Conservation (phyloP, 805 yeast species). For the Yamadazyma nakazawae region DNA sequence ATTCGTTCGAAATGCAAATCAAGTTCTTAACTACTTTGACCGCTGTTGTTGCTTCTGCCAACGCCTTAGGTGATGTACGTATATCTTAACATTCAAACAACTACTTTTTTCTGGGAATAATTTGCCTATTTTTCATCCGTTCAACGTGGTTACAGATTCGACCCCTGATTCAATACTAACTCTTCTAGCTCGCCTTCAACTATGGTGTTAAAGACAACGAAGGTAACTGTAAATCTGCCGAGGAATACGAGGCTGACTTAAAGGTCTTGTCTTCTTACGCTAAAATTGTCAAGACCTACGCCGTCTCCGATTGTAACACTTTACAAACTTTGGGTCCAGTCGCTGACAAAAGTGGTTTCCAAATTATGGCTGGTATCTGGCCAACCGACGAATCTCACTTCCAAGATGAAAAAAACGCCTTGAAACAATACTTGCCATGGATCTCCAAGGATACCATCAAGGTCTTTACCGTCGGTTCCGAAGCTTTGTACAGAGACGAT, state of each 20-base stretch:
- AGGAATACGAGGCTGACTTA: conserved; percentile 71
- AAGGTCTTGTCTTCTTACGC: conserved; percentile 56
- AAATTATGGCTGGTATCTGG: conserved; percentile 85
- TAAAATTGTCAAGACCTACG: conserved; percentile 74
- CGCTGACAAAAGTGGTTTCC: conserved; percentile 73
- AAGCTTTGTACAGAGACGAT: conserved; percentile 90
- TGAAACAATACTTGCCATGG: conserved; percentile 65
- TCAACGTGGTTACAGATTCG: not conserved
- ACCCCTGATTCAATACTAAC: conserved; percentile 7
- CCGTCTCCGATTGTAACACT: conserved; percentile 93
- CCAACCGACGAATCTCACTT: conserved; percentile 84
- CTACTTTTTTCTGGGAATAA: not conserved
- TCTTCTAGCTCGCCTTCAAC: conserved; percentile 65
- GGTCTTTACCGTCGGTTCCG: conserved; percentile 89
- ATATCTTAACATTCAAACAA: not conserved
- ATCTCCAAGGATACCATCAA: conserved; percentile 67
- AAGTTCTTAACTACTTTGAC: conserved; percentile 46
- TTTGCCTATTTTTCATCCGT: not conserved
- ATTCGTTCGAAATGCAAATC: conserved; percentile 32
- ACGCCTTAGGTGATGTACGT: conserved; percentile 58
- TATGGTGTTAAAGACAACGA: conserved; percentile 75
- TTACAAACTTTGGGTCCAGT: conserved; percentile 83
- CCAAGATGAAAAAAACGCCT: conserved; percentile 69
- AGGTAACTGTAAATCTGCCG: conserved; percentile 72
- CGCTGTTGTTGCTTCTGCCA: conserved; percentile 45